These are phyloP conservation scores for Wickerhamomyces sp. DNA, from an alignment of 1,139 yeast genomes.

Conservation along the genomic window DNA sequence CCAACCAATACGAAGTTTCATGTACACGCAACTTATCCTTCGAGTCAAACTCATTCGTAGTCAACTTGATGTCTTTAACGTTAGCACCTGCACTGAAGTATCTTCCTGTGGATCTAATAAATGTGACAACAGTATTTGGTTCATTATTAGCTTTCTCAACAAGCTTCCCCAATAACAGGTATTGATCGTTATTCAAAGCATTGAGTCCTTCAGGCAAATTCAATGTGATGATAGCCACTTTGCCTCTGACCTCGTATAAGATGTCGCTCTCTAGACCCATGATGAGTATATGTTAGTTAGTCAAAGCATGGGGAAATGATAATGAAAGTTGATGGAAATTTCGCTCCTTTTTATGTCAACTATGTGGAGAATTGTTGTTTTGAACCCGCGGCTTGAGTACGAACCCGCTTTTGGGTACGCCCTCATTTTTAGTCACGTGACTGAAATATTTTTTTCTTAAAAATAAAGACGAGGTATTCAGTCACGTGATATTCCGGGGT, in stretches of 20 bases:
- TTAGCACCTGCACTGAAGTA: conserved; percentile 88
- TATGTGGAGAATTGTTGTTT: too few relatives aligned
- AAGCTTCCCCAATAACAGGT: conserved; percentile 53
- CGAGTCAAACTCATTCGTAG: conserved; percentile 11
- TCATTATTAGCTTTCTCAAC: conserved; percentile 66
- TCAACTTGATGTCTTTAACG: conserved; percentile 36
- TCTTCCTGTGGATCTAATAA: conserved; percentile 67
- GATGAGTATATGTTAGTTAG: too few relatives aligned
- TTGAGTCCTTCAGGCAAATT: conserved; percentile 60
- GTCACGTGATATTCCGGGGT: too few relatives aligned
- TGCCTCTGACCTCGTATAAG: conserved; percentile 48
- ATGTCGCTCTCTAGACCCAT: conserved; percentile 28
- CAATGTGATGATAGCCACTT: conserved; percentile 61
- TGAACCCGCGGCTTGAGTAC: too few relatives aligned
- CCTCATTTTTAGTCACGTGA: too few relatives aligned
- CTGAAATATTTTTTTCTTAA: too few relatives aligned
- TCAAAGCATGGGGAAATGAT: too few relatives aligned
- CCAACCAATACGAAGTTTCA: conserved; percentile 49
- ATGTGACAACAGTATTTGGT: conserved; percentile 58
- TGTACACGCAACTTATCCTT: conserved; percentile 18
- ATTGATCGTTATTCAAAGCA: conserved; percentile 66
- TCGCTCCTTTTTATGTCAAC: too few relatives aligned
- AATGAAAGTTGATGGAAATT: too few relatives aligned
- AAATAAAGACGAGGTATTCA: too few relatives aligned
- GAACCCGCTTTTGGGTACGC: too few relatives aligned